Conservation (phyloP, 768 basidiomycete species). For the Austroboletus eburneus region DNA sequence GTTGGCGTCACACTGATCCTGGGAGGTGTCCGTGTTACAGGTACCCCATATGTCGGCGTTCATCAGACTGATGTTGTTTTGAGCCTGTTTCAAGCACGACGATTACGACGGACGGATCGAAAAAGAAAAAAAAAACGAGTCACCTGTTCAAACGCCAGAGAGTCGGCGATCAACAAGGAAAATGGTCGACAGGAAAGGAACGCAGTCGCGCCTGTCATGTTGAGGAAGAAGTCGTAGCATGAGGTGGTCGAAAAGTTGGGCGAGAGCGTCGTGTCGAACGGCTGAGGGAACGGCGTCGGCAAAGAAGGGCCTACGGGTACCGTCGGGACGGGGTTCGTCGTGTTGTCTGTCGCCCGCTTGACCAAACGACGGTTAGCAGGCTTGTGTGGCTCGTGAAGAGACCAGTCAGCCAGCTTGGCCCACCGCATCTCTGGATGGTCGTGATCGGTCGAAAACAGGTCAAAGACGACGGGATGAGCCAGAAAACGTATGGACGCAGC, state of each 20-base stretch:
- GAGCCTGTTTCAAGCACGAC: constrained; percentile 45
- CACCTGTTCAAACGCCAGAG: constrained; percentile 54
- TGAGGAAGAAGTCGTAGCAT: constrained; percentile 70
- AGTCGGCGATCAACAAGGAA: constrained; percentile 57
- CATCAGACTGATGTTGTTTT: constrained; percentile 54
- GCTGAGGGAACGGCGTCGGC: constrained; percentile 75
- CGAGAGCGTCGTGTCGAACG: constrained; percentile 60
- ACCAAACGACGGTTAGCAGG: constrained; percentile 1
- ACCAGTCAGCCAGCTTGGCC: constrained; percentile 34
- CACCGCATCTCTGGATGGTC: constrained; percentile 30
- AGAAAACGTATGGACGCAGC: constrained; percentile 50
- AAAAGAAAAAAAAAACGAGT: not conserved
- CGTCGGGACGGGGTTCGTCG: constrained; percentile 21
- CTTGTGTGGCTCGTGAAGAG: constrained; percentile 41
- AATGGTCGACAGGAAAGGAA: constrained; percentile 79
- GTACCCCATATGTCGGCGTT: constrained; percentile 76
- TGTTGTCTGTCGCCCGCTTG: constrained; percentile 9
- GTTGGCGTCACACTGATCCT: constrained; percentile 55
- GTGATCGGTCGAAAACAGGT: constrained; percentile 32
- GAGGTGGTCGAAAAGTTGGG: constrained; percentile 60
- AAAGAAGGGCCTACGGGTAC: constrained; percentile 40
- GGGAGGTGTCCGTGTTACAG: constrained; percentile 56
- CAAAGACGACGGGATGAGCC: constrained; percentile 45
- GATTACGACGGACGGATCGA: constrained; percentile 1
- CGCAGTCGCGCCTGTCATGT: constrained; percentile 59